Conservation (phyloP, 192 early-diverging fungal species). For the Funneliformis geosporum region DNA sequence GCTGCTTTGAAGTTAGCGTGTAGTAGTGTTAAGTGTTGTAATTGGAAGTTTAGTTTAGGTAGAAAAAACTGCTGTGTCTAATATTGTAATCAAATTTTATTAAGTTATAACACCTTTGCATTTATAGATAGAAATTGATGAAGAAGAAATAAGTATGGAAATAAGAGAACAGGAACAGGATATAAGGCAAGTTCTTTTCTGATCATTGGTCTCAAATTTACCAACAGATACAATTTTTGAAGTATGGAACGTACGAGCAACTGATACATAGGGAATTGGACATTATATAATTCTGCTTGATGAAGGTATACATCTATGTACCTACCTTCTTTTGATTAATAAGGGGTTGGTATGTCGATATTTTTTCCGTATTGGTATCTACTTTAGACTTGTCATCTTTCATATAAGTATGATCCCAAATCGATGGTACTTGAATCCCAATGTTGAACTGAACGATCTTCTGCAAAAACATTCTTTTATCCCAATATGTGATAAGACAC, state of each 20-base stretch:
- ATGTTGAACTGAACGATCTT: background rate
- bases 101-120: background rate
- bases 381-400: background rate
- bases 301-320: slow-evolving; percentile 4
- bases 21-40: too few species aligned
- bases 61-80: too few species aligned
- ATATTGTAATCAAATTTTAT: too few species aligned
- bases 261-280: background rate
- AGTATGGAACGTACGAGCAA: background rate
- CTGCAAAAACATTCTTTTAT: background rate
- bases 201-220: background rate
- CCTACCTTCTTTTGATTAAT: background rate
- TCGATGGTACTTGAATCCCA: background rate
- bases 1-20: too few species aligned
- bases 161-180: too few species aligned
- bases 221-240: background rate
- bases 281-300: background rate
- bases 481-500: background rate
- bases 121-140: background rate
- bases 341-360: background rate
- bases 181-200: too few species aligned
- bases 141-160: background rate
- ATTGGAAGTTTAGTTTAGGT: too few species aligned
- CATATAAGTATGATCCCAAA: background rate
- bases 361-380: background rate